These are phyloP conservation scores for Colletotrichum falcatum DNA, from an alignment of 2,329 filamentous ascomycete species.

Conservation along the genomic window DNA sequence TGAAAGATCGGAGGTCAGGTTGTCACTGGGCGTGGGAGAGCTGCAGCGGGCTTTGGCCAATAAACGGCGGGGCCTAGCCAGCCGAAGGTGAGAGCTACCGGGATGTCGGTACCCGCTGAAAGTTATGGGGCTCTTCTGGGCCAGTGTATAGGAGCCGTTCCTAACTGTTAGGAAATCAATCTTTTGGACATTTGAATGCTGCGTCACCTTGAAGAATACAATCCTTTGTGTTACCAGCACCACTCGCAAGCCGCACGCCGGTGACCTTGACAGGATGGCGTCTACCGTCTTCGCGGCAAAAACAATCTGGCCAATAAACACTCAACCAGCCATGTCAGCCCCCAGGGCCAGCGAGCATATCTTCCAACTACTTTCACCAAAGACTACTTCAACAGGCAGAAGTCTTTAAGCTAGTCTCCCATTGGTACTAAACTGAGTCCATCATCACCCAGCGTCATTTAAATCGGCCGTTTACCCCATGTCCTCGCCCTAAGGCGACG, in stretches of 20 bases:
- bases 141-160: not conserved
- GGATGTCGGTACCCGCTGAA: not conserved
- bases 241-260: not conserved
- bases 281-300: not conserved
- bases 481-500: not conserved
- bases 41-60: conserved; percentile 3
- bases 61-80: not conserved
- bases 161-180: too few relatives aligned
- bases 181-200: not conserved
- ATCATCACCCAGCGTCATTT: conserved; percentile 10
- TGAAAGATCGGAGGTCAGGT: not conserved
- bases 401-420: not conserved
- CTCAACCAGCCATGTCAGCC: not conserved
- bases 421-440: conserved; percentile 14
- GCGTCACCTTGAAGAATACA: not conserved
- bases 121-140: not conserved
- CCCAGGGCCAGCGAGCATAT: not conserved
- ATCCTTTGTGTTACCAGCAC: not conserved
- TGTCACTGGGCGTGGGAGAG: not conserved
- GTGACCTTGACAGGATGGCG: not conserved
- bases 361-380: not conserved
- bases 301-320: not conserved
- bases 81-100: not conserved
- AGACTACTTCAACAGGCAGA: not conserved
- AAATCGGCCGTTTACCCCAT: conserved; percentile 3